phyloP scores from a whole-genome alignment of 2,329 filamentous ascomycete genomes.

The Dactylella cylindrospora region DNA sequence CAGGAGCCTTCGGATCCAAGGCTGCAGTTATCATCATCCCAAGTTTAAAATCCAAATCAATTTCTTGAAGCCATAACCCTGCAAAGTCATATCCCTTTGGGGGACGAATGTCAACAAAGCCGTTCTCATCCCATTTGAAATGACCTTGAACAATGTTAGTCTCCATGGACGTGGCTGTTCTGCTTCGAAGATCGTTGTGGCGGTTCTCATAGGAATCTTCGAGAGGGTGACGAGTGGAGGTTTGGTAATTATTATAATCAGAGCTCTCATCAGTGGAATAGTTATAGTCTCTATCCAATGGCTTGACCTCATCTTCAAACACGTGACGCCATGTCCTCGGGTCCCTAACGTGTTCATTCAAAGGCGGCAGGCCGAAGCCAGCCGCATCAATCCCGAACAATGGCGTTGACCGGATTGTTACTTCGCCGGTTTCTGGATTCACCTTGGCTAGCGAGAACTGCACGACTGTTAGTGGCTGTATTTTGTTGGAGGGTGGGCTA shows the following conservation, averaged over 20 bases:
- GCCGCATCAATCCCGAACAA: slow-evolving; percentile 32
- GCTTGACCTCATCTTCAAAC: slow-evolving; percentile 35
- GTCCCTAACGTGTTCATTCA: slow-evolving; percentile 29
- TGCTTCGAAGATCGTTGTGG: slow-evolving; percentile 27
- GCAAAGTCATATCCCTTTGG: slow-evolving; percentile 32
- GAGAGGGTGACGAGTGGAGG: slow-evolving; percentile 22
- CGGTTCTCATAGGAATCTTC: slow-evolving; percentile 32
- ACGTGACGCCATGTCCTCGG: slow-evolving; percentile 33
- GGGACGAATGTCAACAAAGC: slow-evolving; percentile 31
- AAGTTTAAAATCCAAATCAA: slow-evolving; percentile 32
- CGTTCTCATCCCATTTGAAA: slow-evolving; percentile 35
- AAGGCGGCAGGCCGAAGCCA: slow-evolving; percentile 33
- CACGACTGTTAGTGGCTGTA: neutral
- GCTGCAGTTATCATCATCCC: slow-evolving; percentile 31
- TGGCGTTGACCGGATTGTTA: slow-evolving; percentile 28
- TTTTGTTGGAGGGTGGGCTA: neutral
- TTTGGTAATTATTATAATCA: slow-evolving; percentile 30
- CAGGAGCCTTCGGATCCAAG: slow-evolving; percentile 5
- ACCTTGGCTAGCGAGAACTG: slow-evolving; percentile 28
- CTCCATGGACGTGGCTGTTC: slow-evolving; percentile 24
- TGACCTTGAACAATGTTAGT: slow-evolving; percentile 27
- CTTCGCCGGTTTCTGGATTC: slow-evolving; percentile 19
- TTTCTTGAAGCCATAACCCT: slow-evolving; percentile 38
- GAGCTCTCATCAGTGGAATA: slow-evolving; percentile 40
- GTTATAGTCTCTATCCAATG: slow-evolving; percentile 25